Conservation (phyloP, 352 stramenopile genomes). For the Phytophthora pini region DNA sequence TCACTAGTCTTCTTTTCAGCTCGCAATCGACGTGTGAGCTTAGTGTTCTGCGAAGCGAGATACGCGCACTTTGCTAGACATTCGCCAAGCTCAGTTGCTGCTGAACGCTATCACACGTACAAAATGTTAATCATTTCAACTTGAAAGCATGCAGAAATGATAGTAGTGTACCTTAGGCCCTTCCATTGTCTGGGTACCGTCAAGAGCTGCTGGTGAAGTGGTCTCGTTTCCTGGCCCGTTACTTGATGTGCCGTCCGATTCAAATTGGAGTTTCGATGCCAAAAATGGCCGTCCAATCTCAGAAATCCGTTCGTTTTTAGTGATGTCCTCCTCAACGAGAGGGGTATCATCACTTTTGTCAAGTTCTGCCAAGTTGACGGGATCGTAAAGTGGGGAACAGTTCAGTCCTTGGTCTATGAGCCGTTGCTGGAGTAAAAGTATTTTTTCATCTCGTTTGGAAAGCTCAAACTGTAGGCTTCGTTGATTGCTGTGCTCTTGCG, state of each 20-base stretch:
- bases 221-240: conserved; percentile 15
- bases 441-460: conserved; percentile 30
- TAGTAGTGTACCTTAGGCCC: conserved; percentile 10
- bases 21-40: conserved; percentile 32
- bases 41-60: conserved; percentile 39
- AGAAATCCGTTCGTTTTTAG: neutral
- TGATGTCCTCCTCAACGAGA: neutral
- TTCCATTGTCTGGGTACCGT: conserved; percentile 10
- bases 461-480: conserved; percentile 26
- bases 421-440: conserved; percentile 28
- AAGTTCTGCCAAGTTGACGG: neutral
- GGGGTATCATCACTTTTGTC: neutral
- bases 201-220: neutral
- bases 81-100: conserved; percentile 21
- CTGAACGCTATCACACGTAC: neutral
- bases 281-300: conserved; percentile 20
- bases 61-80: conserved; percentile 33
- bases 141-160: neutral
- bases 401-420: conserved; percentile 15
- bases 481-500: neutral
- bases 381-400: neutral
- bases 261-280: conserved; percentile 2
- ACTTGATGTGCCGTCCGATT: conserved; percentile 8
- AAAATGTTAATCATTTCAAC: neutral
- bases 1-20: conserved; percentile 32